Evolutionary conservation across 345 rosid genomes (phyloP).

Genomic region (Aethionema arabicum): DNA sequence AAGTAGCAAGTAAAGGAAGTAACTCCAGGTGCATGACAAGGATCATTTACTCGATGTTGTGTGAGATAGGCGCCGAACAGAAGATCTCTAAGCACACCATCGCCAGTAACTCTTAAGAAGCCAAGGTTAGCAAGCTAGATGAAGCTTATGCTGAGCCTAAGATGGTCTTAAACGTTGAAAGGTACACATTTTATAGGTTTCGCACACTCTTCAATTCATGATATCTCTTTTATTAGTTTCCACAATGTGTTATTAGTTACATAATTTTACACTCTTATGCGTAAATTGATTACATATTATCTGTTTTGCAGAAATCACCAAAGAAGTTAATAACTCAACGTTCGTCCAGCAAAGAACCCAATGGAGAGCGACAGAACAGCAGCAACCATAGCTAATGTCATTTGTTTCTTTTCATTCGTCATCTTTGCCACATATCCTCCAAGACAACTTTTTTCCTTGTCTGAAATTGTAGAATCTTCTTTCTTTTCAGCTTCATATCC

Average conservation of each 20-base stretch:
- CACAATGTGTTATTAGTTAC: no score
- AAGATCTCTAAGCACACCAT: conserved; percentile 26
- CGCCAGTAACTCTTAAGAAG: no score
- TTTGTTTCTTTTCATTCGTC: conserved; percentile 28
- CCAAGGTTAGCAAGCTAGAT: no score
- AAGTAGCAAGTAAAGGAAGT: conserved; percentile 17
- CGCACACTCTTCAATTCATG: no score
- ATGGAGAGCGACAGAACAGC: conserved; percentile 32
- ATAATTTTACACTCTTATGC: not conserved
- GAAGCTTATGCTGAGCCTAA: no score
- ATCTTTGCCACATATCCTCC: conserved; percentile 34
- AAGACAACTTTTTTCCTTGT: conserved; percentile 16
- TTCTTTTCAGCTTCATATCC: conserved; percentile 3
- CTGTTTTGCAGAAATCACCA: not conserved
- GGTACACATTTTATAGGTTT: no score
- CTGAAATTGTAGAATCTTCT: not conserved
- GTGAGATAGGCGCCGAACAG: conserved; percentile 44
- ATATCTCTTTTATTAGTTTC: no score
- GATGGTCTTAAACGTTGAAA: no score
- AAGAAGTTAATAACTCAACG: conserved; percentile 22
- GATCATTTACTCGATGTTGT: conserved; percentile 46
- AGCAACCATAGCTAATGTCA: conserved; percentile 28
- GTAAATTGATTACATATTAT: conserved; percentile 16
- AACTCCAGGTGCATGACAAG: conserved; percentile 34
- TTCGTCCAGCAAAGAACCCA: conserved; percentile 33